Conservation (phyloP, 345 rosid species). For the Orychophragmus violaceus region DNA sequence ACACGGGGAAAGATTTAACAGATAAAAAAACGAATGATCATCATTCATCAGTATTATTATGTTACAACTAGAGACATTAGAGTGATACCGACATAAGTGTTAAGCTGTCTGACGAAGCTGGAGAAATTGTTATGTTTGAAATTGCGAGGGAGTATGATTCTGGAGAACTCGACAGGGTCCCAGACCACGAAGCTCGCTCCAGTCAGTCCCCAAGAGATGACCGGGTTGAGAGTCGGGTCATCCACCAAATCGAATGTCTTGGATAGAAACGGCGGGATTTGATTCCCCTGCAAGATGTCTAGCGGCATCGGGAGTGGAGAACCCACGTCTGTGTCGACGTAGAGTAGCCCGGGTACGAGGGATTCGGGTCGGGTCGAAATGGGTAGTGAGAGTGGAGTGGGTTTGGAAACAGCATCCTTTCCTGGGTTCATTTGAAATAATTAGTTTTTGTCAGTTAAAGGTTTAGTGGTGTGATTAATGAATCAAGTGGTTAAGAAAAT, state of each 20-base stretch:
- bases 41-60: not conserved
- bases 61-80: not conserved
- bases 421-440: slow-evolving; percentile 39
- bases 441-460: no score
- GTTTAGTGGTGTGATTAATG: no score
- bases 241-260: slow-evolving; percentile 90
- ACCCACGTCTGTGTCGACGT: slow-evolving; percentile 24
- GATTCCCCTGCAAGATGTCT: slow-evolving; percentile 52
- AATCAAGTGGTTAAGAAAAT: not conserved
- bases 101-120: slow-evolving; percentile 94
- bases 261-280: slow-evolving; percentile 68
- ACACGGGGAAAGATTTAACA: no score
- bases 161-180: slow-evolving; percentile 82
- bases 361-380: slow-evolving; percentile 14
- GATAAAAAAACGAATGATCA: not conserved
- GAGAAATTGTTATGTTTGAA: slow-evolving; percentile 98
- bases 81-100: slow-evolving; percentile 94
- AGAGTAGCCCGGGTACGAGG: slow-evolving; percentile 16
- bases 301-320: slow-evolving; percentile 52
- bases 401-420: slow-evolving; percentile 18
- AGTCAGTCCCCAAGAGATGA: slow-evolving; percentile 75
- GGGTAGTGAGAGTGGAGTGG: slow-evolving; percentile 27
- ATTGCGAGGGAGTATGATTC: slow-evolving; percentile 66
- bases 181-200: slow-evolving; percentile 85
- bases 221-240: slow-evolving; percentile 60